Evolutionary conservation across 1,284 basidiomycete genomes (phyloP), one percentile per base, ranked within the genome.

Genomic region (Megacollybia platyphylla): DNA sequence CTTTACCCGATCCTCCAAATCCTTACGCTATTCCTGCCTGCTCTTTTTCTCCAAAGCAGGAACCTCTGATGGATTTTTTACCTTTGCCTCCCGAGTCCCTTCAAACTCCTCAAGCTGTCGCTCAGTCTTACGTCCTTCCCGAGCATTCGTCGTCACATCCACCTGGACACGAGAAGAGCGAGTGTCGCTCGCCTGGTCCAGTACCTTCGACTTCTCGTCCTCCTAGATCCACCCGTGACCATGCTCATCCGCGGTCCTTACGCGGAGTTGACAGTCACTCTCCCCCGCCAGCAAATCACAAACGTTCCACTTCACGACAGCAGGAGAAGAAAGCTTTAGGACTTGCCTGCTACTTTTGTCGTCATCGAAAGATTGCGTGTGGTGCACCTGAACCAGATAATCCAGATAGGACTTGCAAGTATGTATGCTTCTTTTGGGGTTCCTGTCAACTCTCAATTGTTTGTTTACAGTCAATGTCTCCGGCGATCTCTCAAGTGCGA

Each of bases 361-460:
- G 57, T 18, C 39, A 28, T 45, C 42, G 39, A 5, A 41, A 41
- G 46, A 58, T 58, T 32, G 57, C 57, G 3, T 58, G 57, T 46
- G 52, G 54, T 2, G 52, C 54, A n/a, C 49, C 53, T 28, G 45
- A 51, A 31, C 45, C 48, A 40, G 44, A 39, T 31, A 51, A 44
- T 31, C 40, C 51, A 20, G 55, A 57, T 46, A 49, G 49, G 36
- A 52, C 56, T 5, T 57, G 56, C 53, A 52, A 52, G 56, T 57
- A 40, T 42, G 56, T 51, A 20, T 15, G 24, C 34, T 36, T 46
- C 3, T 18, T 7, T 31, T 27, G 11, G 10, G 7, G 9, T 24
- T 29, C 17, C 30, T 32, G 28, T 15, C 28, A 7, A 41, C 28
- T 35, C 34, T 40, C 32, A 34, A 44, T 28, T 36, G 27, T 9